phyloP scores from a whole-genome alignment of 495 filamentous ascomycete species.

The Aspergillus cavernicola region DNA sequence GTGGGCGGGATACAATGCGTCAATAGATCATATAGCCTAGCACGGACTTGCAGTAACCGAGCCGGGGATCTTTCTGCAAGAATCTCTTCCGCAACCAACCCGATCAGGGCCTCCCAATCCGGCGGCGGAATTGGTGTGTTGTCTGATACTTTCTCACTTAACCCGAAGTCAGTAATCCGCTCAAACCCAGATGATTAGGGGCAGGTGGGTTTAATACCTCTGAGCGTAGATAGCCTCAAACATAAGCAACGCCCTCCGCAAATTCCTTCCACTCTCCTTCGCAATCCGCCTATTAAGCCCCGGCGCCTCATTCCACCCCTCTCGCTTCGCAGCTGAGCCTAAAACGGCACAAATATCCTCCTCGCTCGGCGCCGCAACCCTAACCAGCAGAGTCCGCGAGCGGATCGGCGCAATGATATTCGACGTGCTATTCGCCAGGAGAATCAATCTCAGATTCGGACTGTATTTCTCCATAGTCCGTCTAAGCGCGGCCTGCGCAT shows the following conservation, averaged over 20 bases:
- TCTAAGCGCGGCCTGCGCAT: slow-evolving; percentile 92
- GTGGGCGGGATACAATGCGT: slow-evolving; percentile 96
- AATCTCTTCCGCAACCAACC: slow-evolving; percentile 84
- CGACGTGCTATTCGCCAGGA: slow-evolving; percentile 89
- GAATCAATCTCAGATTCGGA: slow-evolving; percentile 85
- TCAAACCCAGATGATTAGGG: background rate
- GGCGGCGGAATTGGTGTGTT: slow-evolving; percentile 85
- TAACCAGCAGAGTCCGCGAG: slow-evolving; percentile 80
- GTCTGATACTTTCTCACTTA: slow-evolving; percentile 86
- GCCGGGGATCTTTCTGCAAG: slow-evolving; percentile 85
- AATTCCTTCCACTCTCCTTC: slow-evolving; percentile 85
- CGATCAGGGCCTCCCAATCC: slow-evolving; percentile 91
- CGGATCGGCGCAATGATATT: slow-evolving; percentile 98
- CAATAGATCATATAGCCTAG: slow-evolving; percentile 91
- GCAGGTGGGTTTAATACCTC: slow-evolving; percentile 67
- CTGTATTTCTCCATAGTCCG: slow-evolving; percentile 99
- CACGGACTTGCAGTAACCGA: slow-evolving; percentile 77
- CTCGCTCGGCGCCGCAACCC: slow-evolving; percentile 86
- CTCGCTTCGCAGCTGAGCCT: slow-evolving; percentile 66
- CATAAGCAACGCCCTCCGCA: slow-evolving; percentile 88
- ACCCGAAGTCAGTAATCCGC: slow-evolving; percentile 14
- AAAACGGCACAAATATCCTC: slow-evolving; percentile 78
- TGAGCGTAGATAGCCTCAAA: slow-evolving; percentile 95
- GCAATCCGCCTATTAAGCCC: slow-evolving; percentile 80
- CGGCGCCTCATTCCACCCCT: slow-evolving; percentile 68